Conservation (phyloP, 257 asterid species). For the Solanum chmielewskii region DNA sequence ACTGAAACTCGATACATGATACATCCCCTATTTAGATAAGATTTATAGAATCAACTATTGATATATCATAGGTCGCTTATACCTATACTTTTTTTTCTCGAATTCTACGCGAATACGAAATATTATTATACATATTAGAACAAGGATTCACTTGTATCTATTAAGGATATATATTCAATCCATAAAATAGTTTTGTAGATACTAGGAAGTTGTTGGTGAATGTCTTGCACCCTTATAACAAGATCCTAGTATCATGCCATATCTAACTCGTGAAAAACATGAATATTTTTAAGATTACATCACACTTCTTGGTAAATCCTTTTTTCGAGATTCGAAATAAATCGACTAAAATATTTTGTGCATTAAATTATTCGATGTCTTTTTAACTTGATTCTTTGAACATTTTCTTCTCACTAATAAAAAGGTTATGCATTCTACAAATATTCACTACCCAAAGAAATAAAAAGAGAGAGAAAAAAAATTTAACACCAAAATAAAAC, state of each 20-base stretch:
- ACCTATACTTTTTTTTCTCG: not conserved
- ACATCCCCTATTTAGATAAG: not conserved
- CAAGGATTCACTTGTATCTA: not conserved
- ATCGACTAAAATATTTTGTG: not conserved
- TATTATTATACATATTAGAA: not conserved
- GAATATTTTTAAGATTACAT: not conserved
- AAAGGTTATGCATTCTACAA: not conserved
- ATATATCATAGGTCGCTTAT: no score
- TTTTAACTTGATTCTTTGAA: not conserved
- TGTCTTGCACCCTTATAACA: not conserved
- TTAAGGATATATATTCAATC: not conserved
- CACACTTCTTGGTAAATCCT: not conserved
- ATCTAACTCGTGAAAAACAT: not conserved
- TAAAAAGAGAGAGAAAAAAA: no score
- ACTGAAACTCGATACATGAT: not conserved
- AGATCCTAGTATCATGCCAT: conserved; percentile 16
- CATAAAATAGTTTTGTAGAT: not conserved
- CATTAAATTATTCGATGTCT: not conserved
- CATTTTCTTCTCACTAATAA: not conserved
- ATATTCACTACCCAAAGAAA: not conserved
- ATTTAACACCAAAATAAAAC: not conserved
- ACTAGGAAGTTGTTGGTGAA: not conserved
- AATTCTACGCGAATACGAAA: not conserved
- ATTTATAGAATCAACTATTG: not conserved
- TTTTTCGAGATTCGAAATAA: not conserved